Evolutionary conservation across 495 filamentous ascomycete genomes (phyloP).

Genomic region (Penicillium bovifimosum): DNA sequence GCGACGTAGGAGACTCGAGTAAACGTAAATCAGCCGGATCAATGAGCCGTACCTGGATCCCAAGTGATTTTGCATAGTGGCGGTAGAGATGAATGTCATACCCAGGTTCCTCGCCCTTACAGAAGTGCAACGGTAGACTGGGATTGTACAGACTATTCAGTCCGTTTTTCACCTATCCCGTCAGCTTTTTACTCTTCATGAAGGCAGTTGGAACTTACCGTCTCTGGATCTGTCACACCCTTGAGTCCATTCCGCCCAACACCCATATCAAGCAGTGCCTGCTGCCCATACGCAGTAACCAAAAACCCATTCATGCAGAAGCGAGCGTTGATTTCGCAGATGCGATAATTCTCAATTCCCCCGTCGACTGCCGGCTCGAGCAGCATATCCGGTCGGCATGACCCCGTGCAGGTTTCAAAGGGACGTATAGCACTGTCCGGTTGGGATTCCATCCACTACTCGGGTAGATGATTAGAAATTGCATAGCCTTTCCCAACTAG

Average conservation of each 20-base stretch:
- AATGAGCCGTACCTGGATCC: conserved; percentile 13
- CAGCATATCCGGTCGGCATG: conserved; percentile 44
- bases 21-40: conserved; percentile 16
- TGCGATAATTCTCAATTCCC: conserved; percentile 19
- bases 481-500: too few species aligned
- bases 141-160: conserved; percentile 15
- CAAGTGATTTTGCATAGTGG: background rate
- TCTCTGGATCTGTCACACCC: conserved; percentile 1
- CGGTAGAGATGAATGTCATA: conserved; percentile 21
- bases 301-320: conserved; percentile 39
- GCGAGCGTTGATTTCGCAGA: conserved; percentile 45
- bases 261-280: conserved; percentile 10
- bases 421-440: background rate
- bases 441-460: too few species aligned
- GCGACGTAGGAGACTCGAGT: background rate
- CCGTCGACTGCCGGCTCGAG: conserved; percentile 17
- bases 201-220: background rate
- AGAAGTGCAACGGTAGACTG: conserved; percentile 25
- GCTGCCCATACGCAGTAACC: conserved; percentile 17
- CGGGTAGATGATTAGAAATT: too few species aligned
- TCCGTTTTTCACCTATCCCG: too few species aligned
- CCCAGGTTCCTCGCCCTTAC: conserved; percentile 31
- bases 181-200: background rate
- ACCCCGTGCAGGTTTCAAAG: conserved; percentile 19
- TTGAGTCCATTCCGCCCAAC: conserved; percentile 5